Evolutionary conservation across 306 rosid species (phyloP).

Genomic region (Trichosanthes cucumerina): DNA sequence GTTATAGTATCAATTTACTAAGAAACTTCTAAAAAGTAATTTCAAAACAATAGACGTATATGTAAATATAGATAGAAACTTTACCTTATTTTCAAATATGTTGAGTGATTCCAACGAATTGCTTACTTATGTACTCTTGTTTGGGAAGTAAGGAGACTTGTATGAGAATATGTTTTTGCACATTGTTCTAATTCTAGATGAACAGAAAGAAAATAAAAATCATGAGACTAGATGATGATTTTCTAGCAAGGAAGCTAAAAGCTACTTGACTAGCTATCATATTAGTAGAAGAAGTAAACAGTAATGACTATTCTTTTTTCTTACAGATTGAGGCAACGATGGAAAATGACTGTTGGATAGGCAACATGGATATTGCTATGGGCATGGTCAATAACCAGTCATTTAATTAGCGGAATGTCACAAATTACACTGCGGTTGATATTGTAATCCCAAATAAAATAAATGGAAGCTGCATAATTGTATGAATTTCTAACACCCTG

Average conservation of each 20-base stretch:
- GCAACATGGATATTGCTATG: not conserved
- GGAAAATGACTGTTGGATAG: not conserved
- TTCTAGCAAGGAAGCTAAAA: not conserved
- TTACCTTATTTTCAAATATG: not conserved
- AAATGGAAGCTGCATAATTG: not conserved
- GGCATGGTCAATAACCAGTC: not conserved
- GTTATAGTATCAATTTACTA: not conserved
- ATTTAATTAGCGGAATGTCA: not conserved
- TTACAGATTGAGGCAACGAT: conserved; percentile 15
- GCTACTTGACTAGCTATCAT: not conserved
- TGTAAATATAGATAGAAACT: not conserved
- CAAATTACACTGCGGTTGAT: not conserved
- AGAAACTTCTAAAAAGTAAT: not conserved
- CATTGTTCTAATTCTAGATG: not conserved
- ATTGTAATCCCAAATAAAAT: not conserved
- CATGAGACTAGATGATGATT: not conserved
- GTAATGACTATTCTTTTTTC: not conserved
- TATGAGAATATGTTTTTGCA: not conserved
- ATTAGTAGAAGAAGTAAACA: not conserved
- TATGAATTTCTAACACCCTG: not conserved
- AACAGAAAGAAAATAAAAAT: not conserved
- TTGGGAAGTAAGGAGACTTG: not conserved
- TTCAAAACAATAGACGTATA: not conserved
- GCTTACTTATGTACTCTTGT: not conserved
- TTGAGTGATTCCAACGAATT: not conserved